These are phyloP conservation scores for Chrysosporium keratinophilum DNA, from an alignment of 2,329 filamentous ascomycete species.

Conservation along the genomic window DNA sequence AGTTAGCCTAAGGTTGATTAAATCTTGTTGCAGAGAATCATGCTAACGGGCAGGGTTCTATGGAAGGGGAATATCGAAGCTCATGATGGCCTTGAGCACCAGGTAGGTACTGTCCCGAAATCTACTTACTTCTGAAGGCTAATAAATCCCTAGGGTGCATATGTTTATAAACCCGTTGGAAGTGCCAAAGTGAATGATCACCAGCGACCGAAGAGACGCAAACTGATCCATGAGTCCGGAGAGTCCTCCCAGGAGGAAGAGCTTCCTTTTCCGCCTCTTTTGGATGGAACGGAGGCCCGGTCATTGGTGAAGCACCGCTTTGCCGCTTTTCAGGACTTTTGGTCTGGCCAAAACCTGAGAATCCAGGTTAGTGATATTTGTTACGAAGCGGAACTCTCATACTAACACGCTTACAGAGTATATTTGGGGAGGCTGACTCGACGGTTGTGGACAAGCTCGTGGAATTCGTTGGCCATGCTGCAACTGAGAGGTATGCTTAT, in stretches of 20 bases:
- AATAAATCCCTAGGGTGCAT: conserved; percentile 44
- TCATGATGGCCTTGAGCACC: conserved; percentile 17
- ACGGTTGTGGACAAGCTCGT: conserved; percentile 30
- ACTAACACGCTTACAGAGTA: conserved; percentile 12
- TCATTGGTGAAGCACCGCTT: conserved; percentile 28
- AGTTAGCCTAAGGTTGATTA: background rate
- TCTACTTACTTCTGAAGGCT: background rate
- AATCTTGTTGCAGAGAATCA: background rate
- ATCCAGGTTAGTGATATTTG: conserved; percentile 27
- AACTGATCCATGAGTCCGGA: conserved; percentile 34
- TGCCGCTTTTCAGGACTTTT: conserved; percentile 30
- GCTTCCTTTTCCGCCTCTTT: conserved; percentile 30
- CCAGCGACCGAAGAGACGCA: conserved; percentile 50
- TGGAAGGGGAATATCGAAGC: background rate
- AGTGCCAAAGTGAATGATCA: conserved; percentile 27
- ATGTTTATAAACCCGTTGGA: conserved; percentile 49
- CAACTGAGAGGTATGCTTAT: conserved; percentile 28
- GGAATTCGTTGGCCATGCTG: conserved; percentile 29
- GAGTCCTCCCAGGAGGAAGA: conserved; percentile 17
- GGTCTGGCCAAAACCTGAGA: conserved; percentile 31
- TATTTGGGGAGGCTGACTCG: conserved; percentile 33
- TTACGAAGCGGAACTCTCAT: background rate
- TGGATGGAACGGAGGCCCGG: conserved; percentile 30
- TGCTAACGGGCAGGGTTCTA: background rate
- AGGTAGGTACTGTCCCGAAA: conserved; percentile 26